Evolutionary conservation across 2,329 filamentous ascomycete genomes (phyloP), one percentile per base, ranked within the genome.

Genomic region (Plectosphaerella plurivora): DNA sequence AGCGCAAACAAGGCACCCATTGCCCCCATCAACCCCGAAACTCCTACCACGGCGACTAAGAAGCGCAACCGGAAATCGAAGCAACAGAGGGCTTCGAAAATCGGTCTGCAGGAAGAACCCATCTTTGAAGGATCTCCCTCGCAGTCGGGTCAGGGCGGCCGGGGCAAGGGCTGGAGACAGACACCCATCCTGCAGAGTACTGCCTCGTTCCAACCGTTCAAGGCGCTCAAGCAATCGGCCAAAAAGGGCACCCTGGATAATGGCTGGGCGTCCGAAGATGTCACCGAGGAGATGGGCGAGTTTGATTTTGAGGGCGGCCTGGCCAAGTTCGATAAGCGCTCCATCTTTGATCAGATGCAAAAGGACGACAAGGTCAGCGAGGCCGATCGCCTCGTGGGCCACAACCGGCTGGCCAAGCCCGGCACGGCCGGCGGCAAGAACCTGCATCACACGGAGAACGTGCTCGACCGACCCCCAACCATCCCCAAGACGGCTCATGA

Each of bases 251-350:
- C 51, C 5, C 54, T 69, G 9, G 81, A 90, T 44, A 95, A 91
- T 65, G 93, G 91, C 4, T 97, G 93, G 92, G 91, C 90, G 4
- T 97, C 93, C 0, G 94, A 97, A 65, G 93, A 97, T 63, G 92
- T 93, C 20, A 97, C 91, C 0, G 94, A 97, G 70, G 93, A 95
- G 65, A 82, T 94, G 76, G 90, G 89, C 11, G 94, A 97, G 55
- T 97, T 97, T 61, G 93, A 97, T 68, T 97, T 97, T 63, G 86
- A 89, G 61, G 86, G 84, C 51, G 91, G 91, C 59, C 77, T 97
- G 33, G 92, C 90, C 46, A 96, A 96, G 64, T 97, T 97, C 62
- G 92, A 97, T 74, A 97, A 97, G 73, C 84, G 87, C 52, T 86
- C 86, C 1, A 84, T 97, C 9, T 99, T 99, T 65, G 88, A 93